Base-by-base conservation (phyloP, 1,284 basidiomycete genomes). In the Phellopilus nigrolimitatus region DNA sequence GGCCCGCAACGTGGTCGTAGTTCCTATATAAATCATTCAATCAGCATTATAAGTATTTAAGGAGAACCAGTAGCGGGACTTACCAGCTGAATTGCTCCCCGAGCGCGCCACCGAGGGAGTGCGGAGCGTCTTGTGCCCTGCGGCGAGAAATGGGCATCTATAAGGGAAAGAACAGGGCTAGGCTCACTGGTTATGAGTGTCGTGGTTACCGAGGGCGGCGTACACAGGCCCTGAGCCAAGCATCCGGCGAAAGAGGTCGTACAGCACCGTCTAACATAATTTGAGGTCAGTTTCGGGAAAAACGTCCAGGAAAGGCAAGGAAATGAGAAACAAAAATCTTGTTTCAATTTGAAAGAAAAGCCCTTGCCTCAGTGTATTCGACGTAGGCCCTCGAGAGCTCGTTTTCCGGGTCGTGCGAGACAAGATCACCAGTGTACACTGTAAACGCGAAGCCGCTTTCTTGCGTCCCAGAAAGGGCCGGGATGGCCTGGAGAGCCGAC, bases 401-500 rank as follows among this genome's bases (percentile, higher is more conserved):
- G 52, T 79, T 79, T 44, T 79, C 75, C 5, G 75, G 66, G 62
- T 89, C 87, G 61, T 89, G 86, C 8, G 84, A 79, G 30, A 88
- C 77, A 49, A 91, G 66, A 62, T 91, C 89, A 21, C 89, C 89
- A 0, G 89, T 91, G 60, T 79, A 88, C 19, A 91, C 52, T 0
- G 78, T 78, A 60, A 80, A 85, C 41, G 77, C 75, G 57, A 91
- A 86, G 1, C 82, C 78, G 28, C 66, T 71, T 7, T 73, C 65
- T 58, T 76, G 60, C 1, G 86, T 85, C 3, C 76, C 82, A 19
- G 86, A 75, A 13, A 91, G 67, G 2, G 72, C 71, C 12, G 84
- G 85, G 45, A 91, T 87, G 3, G 83, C 76, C 59, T 87, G 66
- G 10, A 91, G 66, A 0, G 78, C 79, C 4, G 88, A 71, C 37